phyloP scores from a whole-genome alignment of 2,329 filamentous ascomycete species.

The Neoscytalidium dimidiatum region DNA sequence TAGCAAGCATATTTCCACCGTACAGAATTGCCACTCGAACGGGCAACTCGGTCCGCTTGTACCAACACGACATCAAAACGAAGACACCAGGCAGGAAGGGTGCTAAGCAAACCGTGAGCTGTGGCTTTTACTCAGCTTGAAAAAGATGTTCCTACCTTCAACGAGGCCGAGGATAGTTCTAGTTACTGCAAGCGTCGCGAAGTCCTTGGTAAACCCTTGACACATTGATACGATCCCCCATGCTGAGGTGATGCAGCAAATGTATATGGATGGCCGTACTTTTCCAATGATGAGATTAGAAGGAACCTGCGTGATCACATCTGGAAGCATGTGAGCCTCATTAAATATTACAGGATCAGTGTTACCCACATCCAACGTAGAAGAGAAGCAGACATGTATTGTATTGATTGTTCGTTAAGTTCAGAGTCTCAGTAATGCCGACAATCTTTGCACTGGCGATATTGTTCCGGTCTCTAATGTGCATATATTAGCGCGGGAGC shows the following conservation, averaged over 20 bases:
- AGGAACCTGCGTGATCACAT: slow-evolving; percentile 23
- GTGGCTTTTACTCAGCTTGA: background rate
- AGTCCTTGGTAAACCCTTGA: slow-evolving; percentile 16
- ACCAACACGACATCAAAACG: slow-evolving; percentile 56
- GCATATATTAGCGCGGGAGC: background rate
- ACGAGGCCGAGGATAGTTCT: slow-evolving; percentile 21
- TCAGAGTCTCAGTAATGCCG: slow-evolving; percentile 34
- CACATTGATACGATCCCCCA: slow-evolving; percentile 17
- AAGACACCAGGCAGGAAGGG: slow-evolving; percentile 41
- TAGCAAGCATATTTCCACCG: slow-evolving; percentile 51
- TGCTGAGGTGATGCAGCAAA: slow-evolving; percentile 2
- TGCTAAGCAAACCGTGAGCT: background rate
- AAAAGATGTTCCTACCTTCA: background rate
- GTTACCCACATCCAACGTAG: slow-evolving; percentile 23
- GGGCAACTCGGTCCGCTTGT: slow-evolving; percentile 54
- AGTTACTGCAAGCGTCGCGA: background rate
- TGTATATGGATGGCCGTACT: slow-evolving; percentile 20
- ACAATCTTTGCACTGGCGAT: slow-evolving; percentile 38
- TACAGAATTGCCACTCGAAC: slow-evolving; percentile 56
- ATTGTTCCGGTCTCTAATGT: slow-evolving; percentile 26
- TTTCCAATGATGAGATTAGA: slow-evolving; percentile 17
- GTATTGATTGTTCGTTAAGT: slow-evolving; percentile 28
- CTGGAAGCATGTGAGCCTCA: background rate
- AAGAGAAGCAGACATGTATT: slow-evolving; percentile 34
- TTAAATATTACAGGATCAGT: too few relatives aligned